These are phyloP conservation scores for Geum urbanum DNA, from an alignment of 306 rosid species.

Conservation along the genomic window DNA sequence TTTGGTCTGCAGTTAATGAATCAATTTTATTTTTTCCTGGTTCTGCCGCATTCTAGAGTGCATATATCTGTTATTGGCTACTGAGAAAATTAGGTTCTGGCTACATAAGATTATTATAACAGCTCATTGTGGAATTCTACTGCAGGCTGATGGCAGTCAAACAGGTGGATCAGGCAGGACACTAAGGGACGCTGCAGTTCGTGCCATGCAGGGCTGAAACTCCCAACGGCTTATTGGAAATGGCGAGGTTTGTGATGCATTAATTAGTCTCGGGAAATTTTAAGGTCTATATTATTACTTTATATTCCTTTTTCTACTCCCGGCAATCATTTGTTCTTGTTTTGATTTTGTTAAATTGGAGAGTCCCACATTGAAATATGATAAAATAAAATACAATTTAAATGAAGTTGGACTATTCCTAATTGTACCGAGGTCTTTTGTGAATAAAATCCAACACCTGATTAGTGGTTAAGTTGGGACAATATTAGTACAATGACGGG, in stretches of 20 bases:
- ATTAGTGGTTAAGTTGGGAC: no score
- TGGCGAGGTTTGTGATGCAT: slow-evolving; percentile 69
- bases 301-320: background rate
- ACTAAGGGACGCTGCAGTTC: slow-evolving; percentile 77
- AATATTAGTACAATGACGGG: no score
- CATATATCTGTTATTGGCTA: slow-evolving; percentile 8
- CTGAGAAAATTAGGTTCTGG: background rate
- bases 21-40: background rate
- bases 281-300: background rate
- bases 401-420: slow-evolving; percentile 11
- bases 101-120: background rate
- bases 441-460: no score
- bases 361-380: no score
- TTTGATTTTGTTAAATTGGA: background rate
- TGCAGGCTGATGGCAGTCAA: slow-evolving; percentile 31
- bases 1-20: background rate
- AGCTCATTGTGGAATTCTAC: slow-evolving; percentile 5
- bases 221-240: slow-evolving; percentile 68
- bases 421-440: no score
- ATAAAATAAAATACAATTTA: no score
- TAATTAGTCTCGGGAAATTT: slow-evolving; percentile 37
- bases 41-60: background rate
- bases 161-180: slow-evolving; percentile 67
- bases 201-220: slow-evolving; percentile 88
- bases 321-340: background rate